These are phyloP conservation scores for Amanita rubescens DNA, from an alignment of 768 basidiomycete species.

Conservation along the genomic window DNA sequence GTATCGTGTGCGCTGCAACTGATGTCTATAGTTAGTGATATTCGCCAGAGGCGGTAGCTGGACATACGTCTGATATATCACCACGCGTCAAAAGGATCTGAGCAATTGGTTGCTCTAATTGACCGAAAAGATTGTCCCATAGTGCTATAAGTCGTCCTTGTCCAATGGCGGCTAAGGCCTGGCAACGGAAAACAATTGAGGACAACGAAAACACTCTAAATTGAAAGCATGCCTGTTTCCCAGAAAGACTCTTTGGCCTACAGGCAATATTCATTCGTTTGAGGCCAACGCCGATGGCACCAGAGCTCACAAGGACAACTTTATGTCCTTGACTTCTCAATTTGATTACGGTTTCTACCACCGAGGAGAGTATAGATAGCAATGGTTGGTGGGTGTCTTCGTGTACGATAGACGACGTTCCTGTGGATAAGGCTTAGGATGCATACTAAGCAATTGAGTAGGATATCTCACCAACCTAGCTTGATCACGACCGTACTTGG, in stretches of 20 bases:
- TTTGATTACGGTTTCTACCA: constrained; percentile 85
- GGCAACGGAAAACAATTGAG: constrained; percentile 4
- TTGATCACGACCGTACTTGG: constrained; percentile 80
- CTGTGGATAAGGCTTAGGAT: constrained; percentile 28
- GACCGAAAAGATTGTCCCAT: constrained; percentile 95
- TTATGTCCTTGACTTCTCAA: constrained; percentile 81
- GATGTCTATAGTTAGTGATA: constrained; percentile 15
- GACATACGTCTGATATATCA: constrained; percentile 89
- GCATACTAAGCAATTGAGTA: no score
- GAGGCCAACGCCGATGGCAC: constrained; percentile 94
- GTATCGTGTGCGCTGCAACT: constrained; percentile 81
- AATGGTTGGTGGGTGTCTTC: constrained; percentile 90
- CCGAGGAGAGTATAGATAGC: constrained; percentile 81
- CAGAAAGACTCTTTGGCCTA: constrained; percentile 76
- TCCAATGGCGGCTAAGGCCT: constrained; percentile 96
- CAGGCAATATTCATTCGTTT: constrained; percentile 83
- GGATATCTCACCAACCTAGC: constrained; percentile 43
- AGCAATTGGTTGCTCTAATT: constrained; percentile 91
- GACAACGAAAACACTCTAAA: neutral
- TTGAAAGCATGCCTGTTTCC: constrained; percentile 69
- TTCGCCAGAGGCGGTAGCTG: constrained; percentile 4
- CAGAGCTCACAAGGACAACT: constrained; percentile 92
- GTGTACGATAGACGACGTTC: constrained; percentile 95
- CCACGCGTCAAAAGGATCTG: constrained; percentile 91
- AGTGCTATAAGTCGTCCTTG: constrained; percentile 94